Evolutionary conservation across 2,329 filamentous ascomycete genomes (phyloP).

Genomic region (Penicillium sp.): DNA sequence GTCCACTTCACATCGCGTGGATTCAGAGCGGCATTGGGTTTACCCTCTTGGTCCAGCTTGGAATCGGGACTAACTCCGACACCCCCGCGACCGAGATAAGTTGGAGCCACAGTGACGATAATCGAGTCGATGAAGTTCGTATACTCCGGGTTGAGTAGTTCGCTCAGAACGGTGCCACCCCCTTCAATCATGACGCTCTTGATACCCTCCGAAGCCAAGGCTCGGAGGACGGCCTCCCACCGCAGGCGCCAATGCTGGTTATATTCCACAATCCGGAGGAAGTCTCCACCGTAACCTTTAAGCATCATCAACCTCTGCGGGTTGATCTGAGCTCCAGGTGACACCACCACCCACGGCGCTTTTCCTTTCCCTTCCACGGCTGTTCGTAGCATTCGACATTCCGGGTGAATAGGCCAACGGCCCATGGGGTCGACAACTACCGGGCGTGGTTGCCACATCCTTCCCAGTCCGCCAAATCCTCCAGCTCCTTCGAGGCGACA

Average conservation of each 20-base stretch:
- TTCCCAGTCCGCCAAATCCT: constrained; percentile 53
- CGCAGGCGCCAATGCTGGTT: constrained; percentile 49
- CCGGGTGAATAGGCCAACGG: constrained; percentile 64
- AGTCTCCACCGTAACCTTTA: constrained; percentile 48
- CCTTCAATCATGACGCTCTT: constrained; percentile 89
- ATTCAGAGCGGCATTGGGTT: constrained; percentile 60
- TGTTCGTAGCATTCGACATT: constrained; percentile 65
- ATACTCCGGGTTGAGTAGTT: constrained; percentile 64
- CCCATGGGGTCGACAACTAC: constrained; percentile 75
- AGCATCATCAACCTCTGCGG: constrained; percentile 45
- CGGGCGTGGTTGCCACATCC: constrained; percentile 69
- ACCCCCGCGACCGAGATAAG: constrained; percentile 80
- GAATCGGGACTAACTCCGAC: constrained; percentile 73
- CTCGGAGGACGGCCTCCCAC: constrained; percentile 64
- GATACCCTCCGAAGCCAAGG: constrained; percentile 60
- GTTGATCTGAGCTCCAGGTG: constrained; percentile 46
- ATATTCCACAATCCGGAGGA: constrained; percentile 40
- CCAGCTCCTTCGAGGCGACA: constrained; percentile 66
- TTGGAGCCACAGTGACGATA: constrained; percentile 85
- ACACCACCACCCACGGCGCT: constrained; percentile 70
- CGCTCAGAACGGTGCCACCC: constrained; percentile 77
- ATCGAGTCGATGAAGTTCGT: constrained; percentile 69
- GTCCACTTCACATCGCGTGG: constrained; percentile 69
- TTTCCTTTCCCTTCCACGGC: constrained; percentile 64
- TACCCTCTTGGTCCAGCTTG: constrained; percentile 50